Evolutionary conservation across 163 green algal species (phyloP), one percentile per base, ranked within the genome.

Genomic region (Scenedesmus sp.): DNA sequence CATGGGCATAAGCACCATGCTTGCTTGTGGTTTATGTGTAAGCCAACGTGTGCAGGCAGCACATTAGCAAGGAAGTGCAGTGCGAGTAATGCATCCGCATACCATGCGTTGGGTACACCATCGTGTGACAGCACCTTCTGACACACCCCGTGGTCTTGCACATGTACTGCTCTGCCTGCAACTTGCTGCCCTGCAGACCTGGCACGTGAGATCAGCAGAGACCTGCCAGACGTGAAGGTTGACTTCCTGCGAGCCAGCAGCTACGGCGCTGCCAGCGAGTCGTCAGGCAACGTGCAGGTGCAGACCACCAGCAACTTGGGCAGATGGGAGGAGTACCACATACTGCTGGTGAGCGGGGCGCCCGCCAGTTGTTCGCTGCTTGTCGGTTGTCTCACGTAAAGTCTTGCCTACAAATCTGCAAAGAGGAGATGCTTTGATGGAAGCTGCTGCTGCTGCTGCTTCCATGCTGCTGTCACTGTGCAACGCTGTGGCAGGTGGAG

Each of bases 401-500:
- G 15, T 56, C n/a, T n/a, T n/a, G n/a, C n/a, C n/a, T n/a, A n/a
- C n/a, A n/a, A n/a, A n/a, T n/a, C n/a, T n/a, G n/a, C n/a, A n/a
- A n/a, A n/a, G n/a, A n/a, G n/a, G n/a, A n/a, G n/a, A n/a, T n/a
- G n/a, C n/a, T n/a, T n/a, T n/a, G n/a, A 42, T 35, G 24, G 68
- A 2, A 1, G 3, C 72, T 44, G 33, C 35, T 81, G 35, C 72
- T 81, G 72, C 35, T 81, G 72, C 72, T 81, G 72, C 20, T 81
- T 4, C 33, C 72, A 46, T 15, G 3, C 5, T 20, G n/a, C n/a
- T 44, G n/a, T 24, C 22, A 16, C n/a, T 68, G 12, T 68, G 24
- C 70, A n/a, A n/a, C n/a, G n/a, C n/a, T n/a, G n/a, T n/a, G n/a
- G 37, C 87, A 96, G 95, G 95, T 98, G n/a, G 96, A 98, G 88